Base-by-base conservation (phyloP, 495 filamentous ascomycete species). In the Cercophora newfieldiana region DNA sequence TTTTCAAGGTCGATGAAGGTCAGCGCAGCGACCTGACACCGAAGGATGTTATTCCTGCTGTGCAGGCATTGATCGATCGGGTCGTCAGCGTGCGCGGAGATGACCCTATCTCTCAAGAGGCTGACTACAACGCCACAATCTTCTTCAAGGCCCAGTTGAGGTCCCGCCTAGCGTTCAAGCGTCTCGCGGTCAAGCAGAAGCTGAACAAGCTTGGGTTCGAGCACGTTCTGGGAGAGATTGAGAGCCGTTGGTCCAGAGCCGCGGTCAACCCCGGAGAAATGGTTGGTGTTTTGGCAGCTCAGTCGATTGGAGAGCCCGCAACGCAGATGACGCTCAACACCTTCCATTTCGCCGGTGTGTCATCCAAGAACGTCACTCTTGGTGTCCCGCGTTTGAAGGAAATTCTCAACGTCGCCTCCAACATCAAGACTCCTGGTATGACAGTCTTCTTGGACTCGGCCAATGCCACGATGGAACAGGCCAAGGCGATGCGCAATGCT, bases 311-410 rank as follows among this genome's bases (percentile, higher is more conserved):
- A 82, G 95, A 99, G 77, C 95, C 95, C 21, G 95, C 95, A 51
- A 99, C 95, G 1, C 95, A 99, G 81, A 99, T 99, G 95, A 99
- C 95, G 0, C 78, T 99, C 55, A 99, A 99, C 79, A 99, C 95
- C 28, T 99, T 99, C 89, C 95, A 99, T 85, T 98, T 99, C 79
- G 93, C 95, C 77, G 95, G 95, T 96, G 93, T 99, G 50, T 96
- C 96, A 1, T 97, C 95, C 24, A 99, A 99, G 88, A 99, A 98
- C 84, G 93, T 98, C 57, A 99, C 95, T 24, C 90, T 98, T 60
- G 95, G 95, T 91, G 95, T 99, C 25, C 95, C 95, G 55, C 94
- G 95, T 86, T 84, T 99, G 21, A 99, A 99, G 86, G 95, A 99
- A 80, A 98, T 99, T 87, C 82, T 99, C 44, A 98, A 99, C 75